Evolutionary conservation across 1,284 basidiomycete genomes (phyloP), one percentile per base, ranked within the genome.

Genomic region (Rugosomyces carneus): DNA sequence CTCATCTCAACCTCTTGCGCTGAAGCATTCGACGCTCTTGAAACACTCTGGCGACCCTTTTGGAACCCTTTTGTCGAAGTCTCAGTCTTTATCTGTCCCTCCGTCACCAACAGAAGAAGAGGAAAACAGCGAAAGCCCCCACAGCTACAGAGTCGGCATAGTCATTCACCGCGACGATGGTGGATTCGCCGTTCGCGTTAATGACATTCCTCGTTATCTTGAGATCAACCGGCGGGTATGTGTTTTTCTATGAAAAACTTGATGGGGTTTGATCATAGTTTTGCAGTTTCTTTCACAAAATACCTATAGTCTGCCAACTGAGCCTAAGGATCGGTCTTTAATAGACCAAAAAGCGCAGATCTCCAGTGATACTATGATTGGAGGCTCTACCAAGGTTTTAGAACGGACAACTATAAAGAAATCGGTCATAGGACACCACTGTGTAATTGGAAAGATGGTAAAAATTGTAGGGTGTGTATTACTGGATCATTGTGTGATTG

Each of bases 391-490:
- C 8, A 80, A 81, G 42, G 73, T 99, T 5, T 86, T 84, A 5
- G 94, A 97, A 60, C 81, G 84, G 37, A 81, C 89, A 15, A 84
- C 73, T 26, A 84, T 99, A 64, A 98, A 96, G 65, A 85, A 86
- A 54, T 89, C 85, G 6, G 77, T 94, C 18, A 79, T 98, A 19
- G 95, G 95, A 4, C 78, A 84, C 50, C 91, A 94, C 59, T 95
- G 92, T 57, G 67, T 81, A 18, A 89, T 98, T 50, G 93, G 93
- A 9, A 90, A 84, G 60, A 86, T 86, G 67, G 86, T 79, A 23
- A 93, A 86, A 64, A 80, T 98, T 45, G 76, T 75, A 0, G 88
- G 89, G n/a, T 93, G 88, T 56, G 79, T 98, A 9, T 63, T 99
- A 21, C 78, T 96, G 62, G 94, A 97, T 60, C 89, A 93, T 57